A percentile compares a stretch with the other conserved stretches of the same genome.
phyloP scores from a whole-genome alignment of 129 eudicot genomes.

The Kitagawia praeruptora region DNA sequence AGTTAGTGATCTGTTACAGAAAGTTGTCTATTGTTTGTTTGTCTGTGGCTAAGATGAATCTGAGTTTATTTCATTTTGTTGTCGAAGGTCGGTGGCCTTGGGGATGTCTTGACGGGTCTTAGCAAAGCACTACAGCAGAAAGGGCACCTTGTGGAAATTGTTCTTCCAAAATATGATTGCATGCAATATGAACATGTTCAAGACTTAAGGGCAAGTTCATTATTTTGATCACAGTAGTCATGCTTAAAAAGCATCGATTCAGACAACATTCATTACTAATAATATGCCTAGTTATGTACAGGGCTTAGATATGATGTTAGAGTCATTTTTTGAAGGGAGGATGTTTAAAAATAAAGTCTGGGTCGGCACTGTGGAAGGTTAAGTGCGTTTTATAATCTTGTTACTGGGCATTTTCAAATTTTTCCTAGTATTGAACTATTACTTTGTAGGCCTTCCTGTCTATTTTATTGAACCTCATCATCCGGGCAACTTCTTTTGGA shows the following conservation, averaged over 20 bases:
- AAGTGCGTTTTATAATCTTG: conserved; percentile 9
- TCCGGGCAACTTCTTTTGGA: conserved; percentile 87
- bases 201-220: conserved; percentile 52
- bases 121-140: conserved; percentile 84
- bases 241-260: conserved; percentile 1
- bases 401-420: background rate
- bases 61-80: background rate
- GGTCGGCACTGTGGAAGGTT: conserved; percentile 97
- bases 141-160: conserved; percentile 90
- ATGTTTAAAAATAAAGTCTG: conserved; percentile 77
- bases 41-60: background rate
- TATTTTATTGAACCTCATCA: conserved; percentile 96
- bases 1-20: background rate
- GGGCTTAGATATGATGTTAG: conserved; percentile 68
- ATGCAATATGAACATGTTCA: conserved; percentile 64
- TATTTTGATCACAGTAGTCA: conserved; percentile 3
- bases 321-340: conserved; percentile 88
- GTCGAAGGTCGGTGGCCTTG: conserved; percentile 90
- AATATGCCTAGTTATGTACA: conserved; percentile 24
- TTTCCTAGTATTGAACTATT: conserved; percentile 8
- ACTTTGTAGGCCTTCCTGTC: conserved; percentile 78
- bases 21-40: background rate
- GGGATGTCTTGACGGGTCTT: conserved; percentile 96
- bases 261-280: conserved; percentile 6
- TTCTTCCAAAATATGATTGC: conserved; percentile 94